Base-by-base conservation (phyloP, 192 early-diverging fungal species). In the Martensiomyces pterosporus region DNA sequence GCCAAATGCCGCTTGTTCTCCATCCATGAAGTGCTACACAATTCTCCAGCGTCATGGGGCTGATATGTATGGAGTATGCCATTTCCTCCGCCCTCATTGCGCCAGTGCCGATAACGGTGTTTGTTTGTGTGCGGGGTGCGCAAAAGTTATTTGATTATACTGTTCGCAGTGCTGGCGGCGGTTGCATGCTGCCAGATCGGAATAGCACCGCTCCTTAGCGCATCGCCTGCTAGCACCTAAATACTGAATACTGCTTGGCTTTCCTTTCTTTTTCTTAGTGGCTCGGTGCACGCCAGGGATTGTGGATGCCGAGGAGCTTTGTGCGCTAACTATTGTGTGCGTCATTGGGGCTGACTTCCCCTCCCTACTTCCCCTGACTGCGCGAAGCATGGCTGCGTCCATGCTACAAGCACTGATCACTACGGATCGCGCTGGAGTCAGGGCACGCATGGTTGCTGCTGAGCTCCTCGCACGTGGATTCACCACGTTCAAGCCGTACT, bases 401-500 rank as follows among this genome's bases (percentile, higher is more conserved):
- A 51, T 60, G 52, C 60, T 75, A 37, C 72, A 75, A 49, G 41
- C 60, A 34, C 56, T 68, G 32, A 32, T 64, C 9, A 36, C 43
- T 2, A 33, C 27, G 14, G 55, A 57, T 21, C 44, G 56, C 5
- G 35, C 25, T 14, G 52, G 48, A 3, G 46, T 38, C 22, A 38
- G 49, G 9, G 49, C 57, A 32, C 58, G 56, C 21, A 62, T 55
- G 59, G 43, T 63, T 37, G 72, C 60, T 0, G 57, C 64, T 17
- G 72, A 75, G 60, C 49, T 75, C 37, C 45, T 75, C 35, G 47
- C 72, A 35, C 59, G 72, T 29, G 64, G 72, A 17, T 75, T 68
- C 41, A 33, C 48, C 16, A 51, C 65, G 14, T 75, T 67, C 56
- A 67, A 67, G 39, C 45, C 65, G 33, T 56, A 75, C 16, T 9